Percentiles rank a stretch among this genome's conserved stretches.
Evolutionary conservation across 1,139 yeast species (phyloP).

Genomic region (Nadsonia starkeyi-henricii): DNA sequence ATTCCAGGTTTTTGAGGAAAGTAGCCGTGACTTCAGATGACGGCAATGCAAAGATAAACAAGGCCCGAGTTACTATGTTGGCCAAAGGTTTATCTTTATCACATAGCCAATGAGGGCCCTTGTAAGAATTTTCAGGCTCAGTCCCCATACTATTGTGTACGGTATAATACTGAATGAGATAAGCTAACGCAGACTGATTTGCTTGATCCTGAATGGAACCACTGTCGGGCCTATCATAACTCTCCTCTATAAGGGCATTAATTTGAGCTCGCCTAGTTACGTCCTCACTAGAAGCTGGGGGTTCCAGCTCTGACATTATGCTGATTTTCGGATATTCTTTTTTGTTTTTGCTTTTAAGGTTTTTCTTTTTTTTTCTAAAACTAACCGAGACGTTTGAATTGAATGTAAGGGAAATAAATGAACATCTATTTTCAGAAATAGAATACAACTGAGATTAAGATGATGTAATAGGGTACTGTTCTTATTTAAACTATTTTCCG

Average conservation of each 20-base stretch:
- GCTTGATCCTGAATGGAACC: slow-evolving; percentile 7
- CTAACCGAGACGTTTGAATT: too few species aligned
- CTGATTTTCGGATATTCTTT: too few species aligned
- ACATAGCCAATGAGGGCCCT: slow-evolving; percentile 6
- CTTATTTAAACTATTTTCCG: too few species aligned
- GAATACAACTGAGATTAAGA: too few species aligned
- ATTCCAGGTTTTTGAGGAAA: slow-evolving; percentile 5
- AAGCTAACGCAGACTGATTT: slow-evolving; percentile 5
- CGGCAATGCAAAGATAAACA: slow-evolving; percentile 8
- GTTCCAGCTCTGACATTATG: neutral
- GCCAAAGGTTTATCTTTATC: slow-evolving; percentile 4
- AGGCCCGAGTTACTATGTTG: slow-evolving; percentile 6
- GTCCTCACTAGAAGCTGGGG: neutral
- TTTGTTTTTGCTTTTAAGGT: too few species aligned
- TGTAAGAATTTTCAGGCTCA: slow-evolving; percentile 1
- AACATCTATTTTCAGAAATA: too few species aligned
- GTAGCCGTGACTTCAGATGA: slow-evolving; percentile 5
- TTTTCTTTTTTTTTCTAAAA: too few species aligned
- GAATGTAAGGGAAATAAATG: too few species aligned
- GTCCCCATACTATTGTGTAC: neutral
- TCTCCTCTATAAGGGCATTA: slow-evolving; percentile 6
- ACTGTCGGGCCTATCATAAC: slow-evolving; percentile 6
- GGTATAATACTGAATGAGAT: neutral
- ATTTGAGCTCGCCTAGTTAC: slow-evolving; percentile 2
- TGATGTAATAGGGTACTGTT: too few species aligned